These are phyloP conservation scores for Hericium rajendrae DNA, from an alignment of 768 basidiomycete genomes.

Conservation along the genomic window DNA sequence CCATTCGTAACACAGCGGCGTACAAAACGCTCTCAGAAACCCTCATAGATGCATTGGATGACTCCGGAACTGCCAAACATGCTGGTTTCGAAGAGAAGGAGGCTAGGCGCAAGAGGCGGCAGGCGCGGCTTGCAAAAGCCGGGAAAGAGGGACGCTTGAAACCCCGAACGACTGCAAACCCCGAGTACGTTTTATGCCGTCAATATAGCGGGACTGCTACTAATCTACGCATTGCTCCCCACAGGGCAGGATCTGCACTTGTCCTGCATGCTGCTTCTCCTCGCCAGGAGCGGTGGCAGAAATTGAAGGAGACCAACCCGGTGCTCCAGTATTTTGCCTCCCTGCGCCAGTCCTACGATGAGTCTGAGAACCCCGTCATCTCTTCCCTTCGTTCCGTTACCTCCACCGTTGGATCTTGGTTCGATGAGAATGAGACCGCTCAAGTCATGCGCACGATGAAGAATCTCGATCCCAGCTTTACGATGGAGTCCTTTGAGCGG, in stretches of 20 bases:
- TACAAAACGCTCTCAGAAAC: constrained; percentile 90
- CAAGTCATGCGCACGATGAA: constrained; percentile 85
- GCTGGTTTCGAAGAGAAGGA: constrained; percentile 97
- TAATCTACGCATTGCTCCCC: background rate
- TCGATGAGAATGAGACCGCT: constrained; percentile 98
- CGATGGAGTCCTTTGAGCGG: constrained; percentile 75
- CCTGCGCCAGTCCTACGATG: constrained; percentile 68
- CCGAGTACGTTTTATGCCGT: constrained; percentile 50
- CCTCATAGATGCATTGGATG: constrained; percentile 86
- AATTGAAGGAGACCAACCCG: constrained; percentile 72
- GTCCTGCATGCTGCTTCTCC: constrained; percentile 79
- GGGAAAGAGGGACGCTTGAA: constrained; percentile 60
- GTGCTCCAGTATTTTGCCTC: constrained; percentile 49
- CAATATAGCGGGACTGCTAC: background rate
- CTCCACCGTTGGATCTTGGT: constrained; percentile 77
- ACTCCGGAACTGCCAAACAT: constrained; percentile 86
- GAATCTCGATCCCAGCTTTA: constrained; percentile 80
- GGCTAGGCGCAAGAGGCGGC: constrained; percentile 69
- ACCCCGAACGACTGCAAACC: constrained; percentile 56
- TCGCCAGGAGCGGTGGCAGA: constrained; percentile 72
- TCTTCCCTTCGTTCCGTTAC: constrained; percentile 76
- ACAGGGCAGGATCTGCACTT: constrained; percentile 77
- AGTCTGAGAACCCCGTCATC: constrained; percentile 88
- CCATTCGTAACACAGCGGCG: constrained; percentile 91
- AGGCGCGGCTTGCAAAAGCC: constrained; percentile 75